phyloP scores from a whole-genome alignment of 768 basidiomycete genomes.

The Boletellus emodensis region DNA sequence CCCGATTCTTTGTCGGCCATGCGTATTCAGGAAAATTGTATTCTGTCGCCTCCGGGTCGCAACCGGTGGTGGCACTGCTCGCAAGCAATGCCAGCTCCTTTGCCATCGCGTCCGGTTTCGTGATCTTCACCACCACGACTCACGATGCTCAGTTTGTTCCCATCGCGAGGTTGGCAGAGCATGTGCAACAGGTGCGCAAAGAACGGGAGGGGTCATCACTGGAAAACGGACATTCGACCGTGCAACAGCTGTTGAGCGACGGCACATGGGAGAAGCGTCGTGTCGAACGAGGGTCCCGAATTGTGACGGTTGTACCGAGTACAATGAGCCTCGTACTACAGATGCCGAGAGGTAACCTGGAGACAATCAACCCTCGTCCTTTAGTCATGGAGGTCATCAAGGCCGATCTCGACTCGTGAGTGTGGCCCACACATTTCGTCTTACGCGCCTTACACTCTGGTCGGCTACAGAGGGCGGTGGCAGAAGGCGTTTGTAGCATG shows the following conservation, averaged over 20 bases:
- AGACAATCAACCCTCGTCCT: conserved; percentile 91
- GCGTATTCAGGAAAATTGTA: conserved; percentile 64
- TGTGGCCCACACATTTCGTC: conserved; percentile 1
- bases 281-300: conserved; percentile 85
- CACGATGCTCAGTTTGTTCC: conserved; percentile 81
- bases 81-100: conserved; percentile 68
- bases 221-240: conserved; percentile 21
- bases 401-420: conserved; percentile 63
- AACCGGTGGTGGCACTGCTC: conserved; percentile 32
- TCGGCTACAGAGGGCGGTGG: conserved; percentile 58
- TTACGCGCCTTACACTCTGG: background rate
- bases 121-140: conserved; percentile 79
- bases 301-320: conserved; percentile 84
- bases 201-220: conserved; percentile 17
- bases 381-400: conserved; percentile 84
- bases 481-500: conserved; percentile 87
- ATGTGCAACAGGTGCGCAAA: conserved; percentile 11
- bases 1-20: conserved; percentile 56
- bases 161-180: conserved; percentile 9
- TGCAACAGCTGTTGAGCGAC: conserved; percentile 1
- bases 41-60: conserved; percentile 34
- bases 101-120: conserved; percentile 63
- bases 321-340: conserved; percentile 89
- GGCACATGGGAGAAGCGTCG: conserved; percentile 66
- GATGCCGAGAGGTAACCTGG: conserved; percentile 96